phyloP scores from a whole-genome alignment of 768 basidiomycete species.

The Tulasnella calospora region DNA sequence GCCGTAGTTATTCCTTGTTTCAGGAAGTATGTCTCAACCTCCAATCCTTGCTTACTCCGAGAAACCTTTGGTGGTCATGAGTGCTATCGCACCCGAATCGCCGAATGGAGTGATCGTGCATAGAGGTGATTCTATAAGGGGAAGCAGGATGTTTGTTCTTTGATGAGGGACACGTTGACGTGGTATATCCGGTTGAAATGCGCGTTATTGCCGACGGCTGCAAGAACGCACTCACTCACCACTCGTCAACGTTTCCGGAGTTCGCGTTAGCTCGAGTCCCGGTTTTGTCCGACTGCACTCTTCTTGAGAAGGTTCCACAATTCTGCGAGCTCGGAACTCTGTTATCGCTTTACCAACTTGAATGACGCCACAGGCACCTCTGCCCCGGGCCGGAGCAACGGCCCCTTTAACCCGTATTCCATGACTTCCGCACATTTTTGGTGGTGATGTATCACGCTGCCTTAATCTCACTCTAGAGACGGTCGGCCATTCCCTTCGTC shows the following conservation, averaged over 20 bases:
- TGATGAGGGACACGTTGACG: not conserved
- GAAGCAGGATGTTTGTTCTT: not conserved
- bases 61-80: not conserved
- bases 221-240: not conserved
- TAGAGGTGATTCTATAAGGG: not conserved
- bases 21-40: not conserved
- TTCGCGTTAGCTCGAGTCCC: not conserved
- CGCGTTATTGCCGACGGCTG: not conserved
- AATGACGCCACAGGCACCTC: not conserved
- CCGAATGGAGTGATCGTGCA: not conserved
- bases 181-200: not conserved
- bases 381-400: not conserved
- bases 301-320: not conserved
- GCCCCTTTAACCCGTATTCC: not conserved
- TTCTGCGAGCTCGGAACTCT: not conserved
- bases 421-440: not conserved
- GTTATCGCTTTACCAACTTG: not conserved
- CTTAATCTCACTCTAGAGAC: no score
- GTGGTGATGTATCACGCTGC: no score
- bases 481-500: no score
- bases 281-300: not conserved
- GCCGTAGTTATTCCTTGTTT: constrained; percentile 3
- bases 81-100: not conserved
- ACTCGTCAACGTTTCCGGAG: not conserved
- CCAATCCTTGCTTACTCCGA: not conserved